phyloP scores from a whole-genome alignment of 2,329 filamentous ascomycete genomes.

The Hypoxylon sp. region DNA sequence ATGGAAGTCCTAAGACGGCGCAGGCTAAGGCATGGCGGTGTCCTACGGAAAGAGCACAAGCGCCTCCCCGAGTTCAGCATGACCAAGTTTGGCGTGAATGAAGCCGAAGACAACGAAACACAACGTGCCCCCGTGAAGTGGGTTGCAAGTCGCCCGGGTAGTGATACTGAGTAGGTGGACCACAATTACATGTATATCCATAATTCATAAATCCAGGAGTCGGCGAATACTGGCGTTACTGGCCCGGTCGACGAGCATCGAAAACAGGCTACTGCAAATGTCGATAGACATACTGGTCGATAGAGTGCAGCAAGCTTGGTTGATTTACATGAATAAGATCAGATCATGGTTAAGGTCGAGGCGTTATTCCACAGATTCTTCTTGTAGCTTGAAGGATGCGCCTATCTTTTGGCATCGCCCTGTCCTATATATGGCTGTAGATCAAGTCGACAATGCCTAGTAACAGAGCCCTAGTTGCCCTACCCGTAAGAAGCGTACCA shows the following conservation, averaged over 20 bases:
- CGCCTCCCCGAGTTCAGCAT: constrained; percentile 68
- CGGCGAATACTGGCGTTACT: constrained; percentile 13
- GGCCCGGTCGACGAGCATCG: neutral
- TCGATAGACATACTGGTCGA: neutral
- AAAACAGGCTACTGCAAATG: constrained; percentile 1
- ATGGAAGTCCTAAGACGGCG: constrained; percentile 58
- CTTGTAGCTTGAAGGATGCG: too few relatives aligned
- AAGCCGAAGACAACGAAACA: constrained; percentile 61
- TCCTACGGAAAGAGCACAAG: constrained; percentile 50
- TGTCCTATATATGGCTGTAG: neutral
- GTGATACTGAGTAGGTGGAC: constrained; percentile 42
- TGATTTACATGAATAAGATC: neutral
- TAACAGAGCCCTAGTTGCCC: neutral
- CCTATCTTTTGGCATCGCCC: neutral
- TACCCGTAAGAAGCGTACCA: neutral
- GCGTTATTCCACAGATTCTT: neutral
- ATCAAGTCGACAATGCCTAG: neutral
- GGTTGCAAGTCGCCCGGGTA: constrained; percentile 54
- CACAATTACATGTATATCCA: constrained; percentile 19
- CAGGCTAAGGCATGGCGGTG: constrained; percentile 57
- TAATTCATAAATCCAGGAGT: constrained; percentile 4
- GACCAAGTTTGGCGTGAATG: constrained; percentile 67
- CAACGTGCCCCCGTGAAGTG: constrained; percentile 54
- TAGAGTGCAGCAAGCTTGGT: neutral
- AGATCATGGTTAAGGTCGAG: neutral